These are phyloP conservation scores for Fomitopsis schrenkii DNA, from an alignment of 1,284 basidiomycete species.

Conservation along the genomic window DNA sequence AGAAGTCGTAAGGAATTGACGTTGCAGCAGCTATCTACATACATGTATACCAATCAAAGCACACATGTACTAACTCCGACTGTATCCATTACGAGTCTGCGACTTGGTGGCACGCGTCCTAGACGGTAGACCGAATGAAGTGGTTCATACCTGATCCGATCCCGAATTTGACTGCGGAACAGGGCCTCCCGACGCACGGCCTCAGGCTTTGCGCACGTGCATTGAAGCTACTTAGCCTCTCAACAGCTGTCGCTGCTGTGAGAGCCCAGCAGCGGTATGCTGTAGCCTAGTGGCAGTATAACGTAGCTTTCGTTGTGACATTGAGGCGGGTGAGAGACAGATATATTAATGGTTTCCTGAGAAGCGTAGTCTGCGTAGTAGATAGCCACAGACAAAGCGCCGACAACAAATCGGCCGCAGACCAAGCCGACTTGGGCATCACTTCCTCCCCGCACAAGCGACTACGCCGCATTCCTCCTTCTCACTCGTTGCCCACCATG, in stretches of 20 bases:
- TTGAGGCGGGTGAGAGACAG: neutral
- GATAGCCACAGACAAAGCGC: conserved; percentile 1
- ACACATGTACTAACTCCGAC: neutral
- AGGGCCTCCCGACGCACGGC: no score
- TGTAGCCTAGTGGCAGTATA: neutral
- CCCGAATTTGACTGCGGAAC: no score
- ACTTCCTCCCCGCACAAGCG: neutral
- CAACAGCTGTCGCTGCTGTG: no score
- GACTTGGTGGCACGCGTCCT: neutral
- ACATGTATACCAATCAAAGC: neutral
- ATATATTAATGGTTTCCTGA: neutral
- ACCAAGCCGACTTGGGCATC: neutral
- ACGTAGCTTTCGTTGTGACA: neutral
- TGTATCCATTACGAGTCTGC: neutral
- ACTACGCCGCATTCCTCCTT: neutral
- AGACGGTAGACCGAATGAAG: no score
- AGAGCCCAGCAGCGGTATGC: no score
- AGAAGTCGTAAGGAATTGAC: neutral
- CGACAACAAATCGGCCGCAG: neutral
- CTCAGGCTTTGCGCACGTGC: no score
- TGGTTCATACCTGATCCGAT: no score
- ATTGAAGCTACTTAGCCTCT: no score
- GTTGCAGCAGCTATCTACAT: neutral
- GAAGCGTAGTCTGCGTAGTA: neutral
- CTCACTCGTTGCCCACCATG: neutral